Evolutionary conservation across 2,329 filamentous ascomycete genomes (phyloP).

Genomic region (Nothophaeocryptopus gaeumannii): DNA sequence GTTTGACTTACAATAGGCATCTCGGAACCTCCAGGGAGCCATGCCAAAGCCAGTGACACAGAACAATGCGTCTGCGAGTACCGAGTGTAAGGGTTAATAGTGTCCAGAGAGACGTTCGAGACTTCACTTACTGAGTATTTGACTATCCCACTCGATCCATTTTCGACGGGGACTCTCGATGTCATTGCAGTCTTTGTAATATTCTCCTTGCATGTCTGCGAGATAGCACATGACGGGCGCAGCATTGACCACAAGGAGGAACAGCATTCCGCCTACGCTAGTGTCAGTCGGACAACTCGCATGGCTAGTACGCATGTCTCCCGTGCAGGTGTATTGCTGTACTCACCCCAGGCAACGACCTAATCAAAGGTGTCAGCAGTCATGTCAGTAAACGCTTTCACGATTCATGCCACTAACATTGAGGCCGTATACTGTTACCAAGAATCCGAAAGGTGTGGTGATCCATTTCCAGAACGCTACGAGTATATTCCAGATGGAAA

Average conservation of each 20-base stretch:
- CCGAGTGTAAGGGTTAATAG: no score
- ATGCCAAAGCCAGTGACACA: conserved; percentile 83
- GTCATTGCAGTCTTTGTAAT: conserved; percentile 33
- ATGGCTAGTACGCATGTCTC: no score
- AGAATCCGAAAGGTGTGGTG: conserved; percentile 70
- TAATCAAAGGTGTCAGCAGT: no score
- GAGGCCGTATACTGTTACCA: conserved; percentile 74
- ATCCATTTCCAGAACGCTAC: conserved; percentile 70
- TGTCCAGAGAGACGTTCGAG: no score
- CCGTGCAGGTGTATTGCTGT: no score
- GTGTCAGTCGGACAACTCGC: no score
- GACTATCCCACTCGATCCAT: conserved; percentile 83
- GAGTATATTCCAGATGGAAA: conserved; percentile 37
- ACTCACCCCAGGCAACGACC: no score
- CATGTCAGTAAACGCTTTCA: no score
- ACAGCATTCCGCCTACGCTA: conserved; percentile 90
- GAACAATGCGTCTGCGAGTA: conserved; percentile 76
- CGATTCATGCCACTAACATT: conserved; percentile 86
- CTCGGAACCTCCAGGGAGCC: conserved; percentile 79
- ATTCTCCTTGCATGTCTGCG: conserved; percentile 35
- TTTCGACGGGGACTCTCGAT: conserved; percentile 65
- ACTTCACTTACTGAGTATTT: conserved; percentile 85
- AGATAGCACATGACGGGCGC: conserved; percentile 67
- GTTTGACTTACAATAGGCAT: no score
- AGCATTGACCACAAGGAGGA: conserved; percentile 75